These are phyloP conservation scores for Podospora pseudoanserina DNA, from an alignment of 495 filamentous ascomycete species.

Conservation along the genomic window DNA sequence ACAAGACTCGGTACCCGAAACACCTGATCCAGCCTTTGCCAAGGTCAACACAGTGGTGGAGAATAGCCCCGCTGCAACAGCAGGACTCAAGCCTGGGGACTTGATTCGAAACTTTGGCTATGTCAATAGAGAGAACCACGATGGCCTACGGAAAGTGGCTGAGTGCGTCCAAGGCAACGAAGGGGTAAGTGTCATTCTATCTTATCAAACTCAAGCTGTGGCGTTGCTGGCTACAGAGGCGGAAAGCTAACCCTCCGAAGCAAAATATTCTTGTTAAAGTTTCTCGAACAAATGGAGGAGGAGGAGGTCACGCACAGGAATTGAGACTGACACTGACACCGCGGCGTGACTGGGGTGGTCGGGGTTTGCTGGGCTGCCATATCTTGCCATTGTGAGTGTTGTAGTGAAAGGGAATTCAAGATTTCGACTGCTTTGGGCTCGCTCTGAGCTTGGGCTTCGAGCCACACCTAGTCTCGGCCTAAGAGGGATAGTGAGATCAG, in stretches of 20 bases:
- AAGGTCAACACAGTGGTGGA: constrained; percentile 79
- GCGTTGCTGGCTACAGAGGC: not conserved
- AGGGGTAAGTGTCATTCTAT: constrained; percentile 60
- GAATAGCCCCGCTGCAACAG: constrained; percentile 76
- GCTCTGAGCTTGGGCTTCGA: not conserved
- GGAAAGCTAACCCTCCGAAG: constrained; percentile 39
- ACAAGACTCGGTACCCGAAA: constrained; percentile 38
- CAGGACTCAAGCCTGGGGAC: constrained; percentile 83
- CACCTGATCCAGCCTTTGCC: constrained; percentile 72
- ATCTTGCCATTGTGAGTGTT: constrained; percentile 60
- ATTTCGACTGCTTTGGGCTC: constrained; percentile 10
- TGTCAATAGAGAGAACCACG: constrained; percentile 77
- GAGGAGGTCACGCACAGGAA: constrained; percentile 45
- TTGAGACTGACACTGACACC: constrained; percentile 69
- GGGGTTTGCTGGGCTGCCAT: constrained; percentile 85
- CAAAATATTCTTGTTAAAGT: constrained; percentile 67
- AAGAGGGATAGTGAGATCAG: not conserved
- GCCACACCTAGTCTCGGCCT: not conserved
- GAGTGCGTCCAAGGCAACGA: constrained; percentile 83
- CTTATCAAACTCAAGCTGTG: not conserved
- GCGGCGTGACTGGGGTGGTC: constrained; percentile 77
- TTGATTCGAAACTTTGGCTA: constrained; percentile 77
- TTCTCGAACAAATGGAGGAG: constrained; percentile 48
- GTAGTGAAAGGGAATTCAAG: not conserved
- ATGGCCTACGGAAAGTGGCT: constrained; percentile 76